Conservation (phyloP, 2,329 filamentous ascomycete genomes). For the Fusarium subtropicale region DNA sequence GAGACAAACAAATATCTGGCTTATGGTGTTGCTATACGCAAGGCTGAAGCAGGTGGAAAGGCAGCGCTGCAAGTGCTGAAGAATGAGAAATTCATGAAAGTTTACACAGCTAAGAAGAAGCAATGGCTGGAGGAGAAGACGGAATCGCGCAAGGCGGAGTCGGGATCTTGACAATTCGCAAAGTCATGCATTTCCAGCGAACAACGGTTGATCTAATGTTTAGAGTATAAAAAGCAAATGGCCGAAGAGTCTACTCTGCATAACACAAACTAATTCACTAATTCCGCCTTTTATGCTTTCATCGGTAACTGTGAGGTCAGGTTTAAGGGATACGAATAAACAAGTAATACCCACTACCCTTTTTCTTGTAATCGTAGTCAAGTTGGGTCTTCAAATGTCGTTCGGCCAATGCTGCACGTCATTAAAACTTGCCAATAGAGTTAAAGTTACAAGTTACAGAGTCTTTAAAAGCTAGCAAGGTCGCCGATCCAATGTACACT, state of each 20-base stretch:
- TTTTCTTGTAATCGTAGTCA: neutral
- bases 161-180: neutral
- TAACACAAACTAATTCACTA: neutral
- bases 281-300: neutral
- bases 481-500: neutral
- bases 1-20: constrained; percentile 72
- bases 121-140: constrained; percentile 53
- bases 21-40: constrained; percentile 71
- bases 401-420: neutral
- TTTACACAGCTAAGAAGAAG: constrained; percentile 61
- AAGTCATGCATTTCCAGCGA: neutral
- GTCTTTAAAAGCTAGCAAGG: neutral
- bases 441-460: neutral
- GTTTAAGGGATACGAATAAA: neutral
- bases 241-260: no score
- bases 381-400: neutral
- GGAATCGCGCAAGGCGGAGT: neutral
- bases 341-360: neutral
- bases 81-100: constrained; percentile 72
- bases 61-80: constrained; percentile 73
- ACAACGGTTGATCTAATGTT: neutral
- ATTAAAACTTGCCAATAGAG: neutral
- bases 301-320: neutral
- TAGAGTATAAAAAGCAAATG: neutral
- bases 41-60: constrained; percentile 75